Base-by-base conservation (phyloP, 257 asterid genomes). In the Primulina huaijiensis region DNA sequence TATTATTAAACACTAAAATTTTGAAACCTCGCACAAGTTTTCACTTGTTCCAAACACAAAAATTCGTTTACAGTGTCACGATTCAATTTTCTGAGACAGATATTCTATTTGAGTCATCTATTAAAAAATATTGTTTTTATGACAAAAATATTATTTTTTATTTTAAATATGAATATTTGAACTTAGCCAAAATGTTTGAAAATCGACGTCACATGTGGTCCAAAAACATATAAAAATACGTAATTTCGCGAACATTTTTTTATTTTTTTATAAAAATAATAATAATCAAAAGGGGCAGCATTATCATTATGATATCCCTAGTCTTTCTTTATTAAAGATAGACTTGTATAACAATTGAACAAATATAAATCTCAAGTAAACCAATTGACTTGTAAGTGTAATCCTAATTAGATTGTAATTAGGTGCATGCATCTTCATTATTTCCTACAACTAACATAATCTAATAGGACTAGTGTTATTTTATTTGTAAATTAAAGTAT, bases 201-300 rank as follows among this genome's bases (percentile, higher is more conserved):
- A 43, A 62, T 43, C 17, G 46, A 43, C n/a, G 21, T 29, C 43
- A 17, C 57, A 8, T 16, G 64, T 52, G 40, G 64, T 72, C 64
- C 75, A 33, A 72, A 27, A 65, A 20, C 64, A 62, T 63, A 62
- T 43, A 43, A 43, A 43, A 50, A 50, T 16, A 16, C 8, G 5
- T 4, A 50, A 50, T 50, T 50, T 50, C n/a, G n/a, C n/a, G n/a
- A n/a, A n/a, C n/a, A n/a, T n/a, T n/a, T n/a, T n/a, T n/a, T n/a
- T n/a, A n/a, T n/a, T 50, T 17, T 50, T 17, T 16, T 16, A 14
- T 43, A 43, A 2, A 16, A 50, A 50, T 33, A 40, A 62, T 11
- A 63, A 2, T 40, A 35, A 33, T 20, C 19, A 19, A 43, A 34
- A 35, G 14, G 8, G 66, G 29, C 21, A 50, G 31, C 67, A 17